A percentile compares a stretch with the other conserved stretches of the same genome.
Conservation (phyloP, 768 basidiomycete species). For the Tephrocybe sp. region DNA sequence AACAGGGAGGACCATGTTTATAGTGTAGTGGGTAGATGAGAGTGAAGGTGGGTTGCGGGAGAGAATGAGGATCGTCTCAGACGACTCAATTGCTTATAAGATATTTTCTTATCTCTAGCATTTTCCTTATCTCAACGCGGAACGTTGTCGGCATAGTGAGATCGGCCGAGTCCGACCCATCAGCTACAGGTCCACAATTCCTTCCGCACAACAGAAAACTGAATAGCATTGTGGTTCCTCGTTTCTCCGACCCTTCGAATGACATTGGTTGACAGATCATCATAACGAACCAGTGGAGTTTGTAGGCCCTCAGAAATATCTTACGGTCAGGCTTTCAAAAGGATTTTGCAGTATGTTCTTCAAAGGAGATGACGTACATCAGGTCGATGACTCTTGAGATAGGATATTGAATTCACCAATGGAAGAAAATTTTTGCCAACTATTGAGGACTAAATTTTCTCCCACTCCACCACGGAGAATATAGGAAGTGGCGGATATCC, state of each 20-base stretch:
- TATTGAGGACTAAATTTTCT: too few relatives aligned
- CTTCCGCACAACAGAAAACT: background rate
- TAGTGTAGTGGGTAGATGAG: background rate
- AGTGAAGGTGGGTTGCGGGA: background rate
- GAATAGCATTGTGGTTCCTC: background rate
- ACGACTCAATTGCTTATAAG: constrained; percentile 3
- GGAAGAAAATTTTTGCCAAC: too few relatives aligned
- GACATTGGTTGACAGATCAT: too few relatives aligned
- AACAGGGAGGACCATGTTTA: constrained; percentile 39
- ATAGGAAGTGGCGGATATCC: too few relatives aligned
- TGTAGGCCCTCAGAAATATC: too few relatives aligned
- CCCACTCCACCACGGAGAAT: too few relatives aligned
- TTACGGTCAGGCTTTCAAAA: too few relatives aligned
- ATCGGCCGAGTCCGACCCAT: constrained; percentile 12
- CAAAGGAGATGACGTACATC: too few relatives aligned
- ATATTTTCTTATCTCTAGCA: constrained; percentile 7
- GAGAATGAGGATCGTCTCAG: background rate
- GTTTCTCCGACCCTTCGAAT: constrained; percentile 1
- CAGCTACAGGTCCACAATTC: constrained; percentile 1
- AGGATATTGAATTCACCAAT: too few relatives aligned
- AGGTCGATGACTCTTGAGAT: too few relatives aligned
- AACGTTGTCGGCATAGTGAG: constrained; percentile 7
- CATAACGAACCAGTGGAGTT: too few relatives aligned
- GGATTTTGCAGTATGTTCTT: too few relatives aligned
- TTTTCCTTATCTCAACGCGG: constrained; percentile 13